These are phyloP conservation scores for Collybia nuda DNA, from an alignment of 768 basidiomycete species.

Conservation along the genomic window DNA sequence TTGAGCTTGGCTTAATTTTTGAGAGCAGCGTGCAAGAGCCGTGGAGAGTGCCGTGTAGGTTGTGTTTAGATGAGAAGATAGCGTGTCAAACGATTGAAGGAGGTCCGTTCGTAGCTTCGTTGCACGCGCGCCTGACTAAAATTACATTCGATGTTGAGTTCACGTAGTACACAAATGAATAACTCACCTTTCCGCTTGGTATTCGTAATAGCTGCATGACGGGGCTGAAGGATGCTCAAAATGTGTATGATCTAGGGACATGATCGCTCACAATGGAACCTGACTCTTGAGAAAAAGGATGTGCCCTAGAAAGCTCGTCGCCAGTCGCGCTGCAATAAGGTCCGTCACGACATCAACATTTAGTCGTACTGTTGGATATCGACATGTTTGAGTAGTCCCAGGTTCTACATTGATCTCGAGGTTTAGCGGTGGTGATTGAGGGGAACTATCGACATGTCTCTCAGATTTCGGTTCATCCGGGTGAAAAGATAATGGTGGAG, in stretches of 20 bases:
- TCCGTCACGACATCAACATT: slow-evolving; percentile 54
- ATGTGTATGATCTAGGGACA: not conserved
- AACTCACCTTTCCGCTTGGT: slow-evolving; percentile 44
- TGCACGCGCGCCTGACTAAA: slow-evolving; percentile 44
- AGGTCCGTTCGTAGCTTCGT: slow-evolving; percentile 63
- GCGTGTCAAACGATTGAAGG: slow-evolving; percentile 64
- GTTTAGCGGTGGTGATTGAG: too few species aligned
- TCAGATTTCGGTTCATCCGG: too few species aligned
- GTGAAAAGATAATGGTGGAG: too few species aligned
- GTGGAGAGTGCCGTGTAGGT: slow-evolving; percentile 75
- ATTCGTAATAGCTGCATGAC: slow-evolving; percentile 62
- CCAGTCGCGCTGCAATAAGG: slow-evolving; percentile 61
- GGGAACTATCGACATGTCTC: too few species aligned
- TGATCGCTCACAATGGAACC: slow-evolving; percentile 65
- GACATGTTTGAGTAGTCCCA: too few species aligned
- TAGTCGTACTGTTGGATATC: slow-evolving; percentile 35
- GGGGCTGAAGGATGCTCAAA: slow-evolving; percentile 41
- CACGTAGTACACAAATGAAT: not conserved
- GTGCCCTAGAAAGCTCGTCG: slow-evolving; percentile 63
- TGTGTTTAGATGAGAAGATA: slow-evolving; percentile 71
- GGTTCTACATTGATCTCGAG: too few species aligned
- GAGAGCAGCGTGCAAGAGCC: slow-evolving; percentile 45
- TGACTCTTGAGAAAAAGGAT: slow-evolving; percentile 78
- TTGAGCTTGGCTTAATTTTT: not conserved
- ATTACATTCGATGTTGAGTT: not conserved